phyloP scores from a whole-genome alignment of 2,329 filamentous ascomycete genomes.

The Lomentospora prolificans region DNA sequence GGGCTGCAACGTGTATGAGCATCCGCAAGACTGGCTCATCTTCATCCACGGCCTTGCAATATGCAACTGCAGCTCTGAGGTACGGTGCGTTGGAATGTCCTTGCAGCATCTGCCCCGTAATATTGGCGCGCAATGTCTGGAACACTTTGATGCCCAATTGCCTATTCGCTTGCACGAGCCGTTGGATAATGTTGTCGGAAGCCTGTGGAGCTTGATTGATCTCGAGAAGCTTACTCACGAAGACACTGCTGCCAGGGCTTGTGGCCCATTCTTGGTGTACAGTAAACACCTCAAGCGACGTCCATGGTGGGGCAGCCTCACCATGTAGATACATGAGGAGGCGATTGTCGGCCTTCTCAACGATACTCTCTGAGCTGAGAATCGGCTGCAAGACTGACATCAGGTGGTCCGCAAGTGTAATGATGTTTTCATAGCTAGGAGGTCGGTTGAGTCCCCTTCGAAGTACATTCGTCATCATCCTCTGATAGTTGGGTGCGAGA shows the following conservation, averaged over 20 bases:
- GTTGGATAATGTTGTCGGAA: constrained; percentile 46
- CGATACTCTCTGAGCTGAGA: constrained; percentile 23
- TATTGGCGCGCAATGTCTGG: constrained; percentile 40
- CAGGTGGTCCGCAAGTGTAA: constrained; percentile 37
- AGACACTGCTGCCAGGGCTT: constrained; percentile 31
- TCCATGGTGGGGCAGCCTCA: constrained; percentile 31
- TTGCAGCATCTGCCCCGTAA: constrained; percentile 38
- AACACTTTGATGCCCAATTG: constrained; percentile 42
- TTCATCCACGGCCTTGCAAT: constrained; percentile 34
- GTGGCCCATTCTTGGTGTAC: constrained; percentile 30
- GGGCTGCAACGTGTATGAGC: constrained; percentile 30
- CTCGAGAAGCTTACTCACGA: constrained; percentile 56
- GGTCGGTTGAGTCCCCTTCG: constrained; percentile 40
- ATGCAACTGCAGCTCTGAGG: constrained; percentile 45
- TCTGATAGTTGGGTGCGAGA: constrained; percentile 43
- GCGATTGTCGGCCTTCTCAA: constrained; percentile 29
- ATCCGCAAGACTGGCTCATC: constrained; percentile 26
- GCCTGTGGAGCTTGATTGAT: constrained; percentile 46
- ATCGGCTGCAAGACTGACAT: constrained; percentile 31
- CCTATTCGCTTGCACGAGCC: constrained; percentile 43
- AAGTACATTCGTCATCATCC: constrained; percentile 41
- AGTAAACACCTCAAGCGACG: constrained; percentile 33
- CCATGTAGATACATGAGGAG: constrained; percentile 21
- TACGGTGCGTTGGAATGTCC: constrained; percentile 36
- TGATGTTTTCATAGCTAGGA: constrained; percentile 43